Percentiles rank a stretch among this genome's conserved stretches.
phyloP scores from a whole-genome alignment of 805 yeast species.

The Candida orba region DNA sequence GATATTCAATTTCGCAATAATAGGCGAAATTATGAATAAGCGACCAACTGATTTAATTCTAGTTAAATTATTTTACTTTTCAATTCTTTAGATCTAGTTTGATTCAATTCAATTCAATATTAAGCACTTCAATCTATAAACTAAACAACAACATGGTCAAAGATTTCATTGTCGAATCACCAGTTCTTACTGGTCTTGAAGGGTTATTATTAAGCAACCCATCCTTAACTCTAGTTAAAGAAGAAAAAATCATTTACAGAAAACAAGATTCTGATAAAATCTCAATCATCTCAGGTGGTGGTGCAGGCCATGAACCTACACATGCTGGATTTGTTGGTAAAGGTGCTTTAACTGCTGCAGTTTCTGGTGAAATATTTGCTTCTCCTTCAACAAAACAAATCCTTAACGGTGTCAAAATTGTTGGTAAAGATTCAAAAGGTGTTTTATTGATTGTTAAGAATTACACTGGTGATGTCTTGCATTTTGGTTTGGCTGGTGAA shows the following conservation, averaged over 20 bases:
- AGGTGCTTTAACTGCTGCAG: slow-evolving; percentile 80
- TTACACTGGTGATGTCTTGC: slow-evolving; percentile 91
- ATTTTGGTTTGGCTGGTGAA: slow-evolving; percentile 88
- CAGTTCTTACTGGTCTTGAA: slow-evolving; percentile 30
- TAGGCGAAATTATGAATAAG: too few relatives aligned
- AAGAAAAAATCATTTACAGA: slow-evolving; percentile 32
- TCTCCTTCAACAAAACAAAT: slow-evolving; percentile 93
- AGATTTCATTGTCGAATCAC: slow-evolving; percentile 33
- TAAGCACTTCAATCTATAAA: too few relatives aligned
- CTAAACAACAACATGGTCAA: slow-evolving; percentile 24
- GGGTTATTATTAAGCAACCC: slow-evolving; percentile 34
- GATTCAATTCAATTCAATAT: too few relatives aligned
- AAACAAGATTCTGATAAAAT: slow-evolving; percentile 41
- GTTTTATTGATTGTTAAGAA: slow-evolving; percentile 78
- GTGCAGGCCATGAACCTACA: slow-evolving; percentile 92
- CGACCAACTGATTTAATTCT: too few relatives aligned
- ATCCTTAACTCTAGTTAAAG: slow-evolving; percentile 28
- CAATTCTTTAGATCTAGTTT: too few relatives aligned
- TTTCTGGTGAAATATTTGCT: slow-evolving; percentile 87
- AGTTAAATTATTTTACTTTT: too few relatives aligned
- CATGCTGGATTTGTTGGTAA: slow-evolving; percentile 89
- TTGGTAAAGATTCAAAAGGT: slow-evolving; percentile 45
- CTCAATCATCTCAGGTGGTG: slow-evolving; percentile 82
- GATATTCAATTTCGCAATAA: too few relatives aligned
- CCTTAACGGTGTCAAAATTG: slow-evolving; percentile 47